These are phyloP conservation scores for Neohortaea acidophila DNA, from an alignment of 495 filamentous ascomycete genomes.

Conservation along the genomic window DNA sequence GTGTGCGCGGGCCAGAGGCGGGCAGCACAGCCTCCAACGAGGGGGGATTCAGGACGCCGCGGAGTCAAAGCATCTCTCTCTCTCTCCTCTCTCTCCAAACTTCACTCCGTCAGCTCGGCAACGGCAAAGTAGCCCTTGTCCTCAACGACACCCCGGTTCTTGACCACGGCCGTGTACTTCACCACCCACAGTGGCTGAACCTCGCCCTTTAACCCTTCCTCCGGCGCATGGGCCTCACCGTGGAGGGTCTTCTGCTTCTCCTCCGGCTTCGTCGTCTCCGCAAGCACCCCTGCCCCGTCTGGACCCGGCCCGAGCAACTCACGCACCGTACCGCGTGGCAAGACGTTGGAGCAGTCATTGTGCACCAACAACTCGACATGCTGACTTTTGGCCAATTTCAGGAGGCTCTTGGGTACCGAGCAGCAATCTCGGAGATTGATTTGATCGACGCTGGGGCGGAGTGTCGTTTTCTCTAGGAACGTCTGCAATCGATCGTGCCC, in stretches of 20 bases:
- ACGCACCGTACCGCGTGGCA: slow-evolving; percentile 67
- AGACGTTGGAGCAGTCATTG: slow-evolving; percentile 82
- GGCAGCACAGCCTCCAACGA: too few species aligned
- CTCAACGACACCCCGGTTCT: slow-evolving; percentile 90
- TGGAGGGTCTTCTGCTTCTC: slow-evolving; percentile 23
- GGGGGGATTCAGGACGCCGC: too few species aligned
- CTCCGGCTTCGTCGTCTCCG: slow-evolving; percentile 11
- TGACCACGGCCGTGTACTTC: slow-evolving; percentile 96
- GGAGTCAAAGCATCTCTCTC: too few species aligned
- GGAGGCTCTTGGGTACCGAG: slow-evolving; percentile 79
- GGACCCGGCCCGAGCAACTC: slow-evolving; percentile 54
- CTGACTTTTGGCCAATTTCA: slow-evolving; percentile 68
- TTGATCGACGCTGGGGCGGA: slow-evolving; percentile 80
- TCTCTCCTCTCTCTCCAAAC: too few species aligned
- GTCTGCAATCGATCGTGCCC: slow-evolving; percentile 60
- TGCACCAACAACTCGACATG: slow-evolving; percentile 83
- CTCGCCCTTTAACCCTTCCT: slow-evolving; percentile 44
- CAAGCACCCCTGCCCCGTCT: slow-evolving; percentile 26
- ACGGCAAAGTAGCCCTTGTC: slow-evolving; percentile 94
- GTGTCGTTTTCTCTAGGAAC: slow-evolving; percentile 46
- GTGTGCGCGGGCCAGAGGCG: too few species aligned
- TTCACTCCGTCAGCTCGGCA: slow-evolving; percentile 41
- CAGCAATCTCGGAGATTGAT: slow-evolving; percentile 96
- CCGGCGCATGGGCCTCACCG: slow-evolving; percentile 6
- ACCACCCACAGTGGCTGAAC: slow-evolving; percentile 84